Base-by-base conservation (phyloP, 2,329 filamentous ascomycete species). In the Penicillium corylophilum region DNA sequence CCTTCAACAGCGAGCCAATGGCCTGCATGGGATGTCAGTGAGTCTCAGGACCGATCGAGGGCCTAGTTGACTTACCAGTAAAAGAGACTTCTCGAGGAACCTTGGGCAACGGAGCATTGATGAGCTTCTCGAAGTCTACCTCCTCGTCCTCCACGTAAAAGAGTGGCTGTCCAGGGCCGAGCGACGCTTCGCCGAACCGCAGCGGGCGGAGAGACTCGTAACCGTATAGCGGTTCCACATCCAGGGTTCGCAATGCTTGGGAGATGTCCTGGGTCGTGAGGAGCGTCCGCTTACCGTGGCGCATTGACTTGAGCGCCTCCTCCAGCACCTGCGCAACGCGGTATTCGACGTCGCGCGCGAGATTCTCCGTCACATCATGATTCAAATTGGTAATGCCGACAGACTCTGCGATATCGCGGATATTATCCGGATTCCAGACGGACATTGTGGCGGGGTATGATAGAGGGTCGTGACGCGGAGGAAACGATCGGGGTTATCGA, bases 131-230 rank as follows among this genome's bases (percentile, higher is more conserved):
- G 68, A 99, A 97, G 73, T 99, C 94, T 48, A 97, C 87, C 77
- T 99, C 94, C 68, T 99, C 94, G 70, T 99, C 94, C 68, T 99
- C 94, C 33, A 99, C 88, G 70, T 99, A 99, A 74, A 93, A 99
- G 20, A 99, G 77, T 47, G 93, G 91, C 73, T 99, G 94, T 9
- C 93, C 92, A 13, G 92, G 91, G 0, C 94, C 94, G 54, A 99
- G 78, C 51, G 89, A 95, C 3, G 94, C 94, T 73, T 99, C 94
- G 46, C 94, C 94, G 67, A 95, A 99, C 48, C 89, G 84, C 64
- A 99, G 76, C 23, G 92, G 90, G 46, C 93, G 81, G 38, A 90
- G 94, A 29, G 91, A 92, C 68, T 97, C 93, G 74, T 99, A 99
- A 18, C 94, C 94, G 68, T 96, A 96, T 1, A 97, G 82, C 1